Evolutionary conservation across 2,329 filamentous ascomycete genomes (phyloP).

Genomic region (Colletotrichum godetiae): DNA sequence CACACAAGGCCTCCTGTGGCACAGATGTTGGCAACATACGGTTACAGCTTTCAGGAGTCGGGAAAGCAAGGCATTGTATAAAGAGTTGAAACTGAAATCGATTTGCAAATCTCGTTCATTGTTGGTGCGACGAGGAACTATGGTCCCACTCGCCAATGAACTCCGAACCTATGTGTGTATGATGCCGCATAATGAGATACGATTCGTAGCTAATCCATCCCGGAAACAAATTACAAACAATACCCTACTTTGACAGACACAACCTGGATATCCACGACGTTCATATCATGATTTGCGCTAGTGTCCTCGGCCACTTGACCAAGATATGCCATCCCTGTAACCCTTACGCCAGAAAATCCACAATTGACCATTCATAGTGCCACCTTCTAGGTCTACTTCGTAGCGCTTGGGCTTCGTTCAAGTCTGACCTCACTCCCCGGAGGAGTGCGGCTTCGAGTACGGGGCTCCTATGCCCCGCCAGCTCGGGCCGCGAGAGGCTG

Average conservation of each 20-base stretch:
- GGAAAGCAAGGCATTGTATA: neutral
- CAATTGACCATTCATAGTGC: constrained; percentile 20
- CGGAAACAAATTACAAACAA: constrained; percentile 21
- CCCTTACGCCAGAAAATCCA: constrained; percentile 20
- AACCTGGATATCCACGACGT: constrained; percentile 33
- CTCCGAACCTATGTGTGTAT: constrained; percentile 29
- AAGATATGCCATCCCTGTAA: constrained; percentile 32
- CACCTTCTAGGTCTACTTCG: constrained; percentile 8
- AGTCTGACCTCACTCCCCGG: neutral
- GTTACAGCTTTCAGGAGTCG: too few relatives aligned
- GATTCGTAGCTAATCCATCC: constrained; percentile 23
- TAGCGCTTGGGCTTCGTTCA: neutral
- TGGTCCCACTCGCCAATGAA: constrained; percentile 28
- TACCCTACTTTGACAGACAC: constrained; percentile 20
- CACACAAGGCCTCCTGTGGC: too few relatives aligned
- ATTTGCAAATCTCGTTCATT: constrained; percentile 20
- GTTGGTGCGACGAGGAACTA: constrained; percentile 9
- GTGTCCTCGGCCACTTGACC: constrained; percentile 25
- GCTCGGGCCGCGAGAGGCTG: constrained; percentile 61
- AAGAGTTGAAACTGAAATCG: neutral
- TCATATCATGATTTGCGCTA: constrained; percentile 31
- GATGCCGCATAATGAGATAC: constrained; percentile 27
- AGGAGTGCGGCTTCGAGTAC: constrained; percentile 17
- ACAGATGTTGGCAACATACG: too few relatives aligned
- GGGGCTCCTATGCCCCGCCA: constrained; percentile 39